Conservation (phyloP, 2,329 filamentous ascomycete species). For the Triangularia setosa region DNA sequence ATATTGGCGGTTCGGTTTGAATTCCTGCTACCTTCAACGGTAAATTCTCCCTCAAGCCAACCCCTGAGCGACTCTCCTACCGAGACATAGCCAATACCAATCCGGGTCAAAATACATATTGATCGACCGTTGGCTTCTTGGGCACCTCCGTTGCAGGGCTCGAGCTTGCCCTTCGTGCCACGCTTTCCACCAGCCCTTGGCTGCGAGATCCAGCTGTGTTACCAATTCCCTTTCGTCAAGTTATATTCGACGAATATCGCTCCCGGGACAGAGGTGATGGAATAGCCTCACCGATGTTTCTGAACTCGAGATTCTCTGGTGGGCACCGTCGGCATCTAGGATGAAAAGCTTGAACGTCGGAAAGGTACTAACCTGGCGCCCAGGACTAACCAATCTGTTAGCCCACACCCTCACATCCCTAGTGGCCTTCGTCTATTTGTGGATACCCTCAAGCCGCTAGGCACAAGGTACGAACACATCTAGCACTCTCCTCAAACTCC, state of each 20-base stretch:
- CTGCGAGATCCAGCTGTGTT: constrained; percentile 60
- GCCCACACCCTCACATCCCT: constrained; percentile 53
- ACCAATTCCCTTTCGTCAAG: constrained; percentile 61
- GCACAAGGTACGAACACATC: constrained; percentile 38
- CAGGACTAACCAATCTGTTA: constrained; percentile 46
- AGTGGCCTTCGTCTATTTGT: constrained; percentile 48
- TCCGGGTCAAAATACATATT: constrained; percentile 9
- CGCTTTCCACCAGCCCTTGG: constrained; percentile 62
- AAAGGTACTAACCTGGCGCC: too few species aligned
- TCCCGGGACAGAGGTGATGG: constrained; percentile 24
- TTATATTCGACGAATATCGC: constrained; percentile 39
- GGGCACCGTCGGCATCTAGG: too few species aligned
- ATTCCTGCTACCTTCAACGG: constrained; percentile 31
- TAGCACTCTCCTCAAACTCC: neutral
- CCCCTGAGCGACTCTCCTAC: constrained; percentile 26
- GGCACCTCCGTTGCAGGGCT: constrained; percentile 52
- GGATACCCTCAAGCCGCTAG: constrained; percentile 47
- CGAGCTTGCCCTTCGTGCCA: constrained; percentile 47
- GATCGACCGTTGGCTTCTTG: constrained; percentile 51
- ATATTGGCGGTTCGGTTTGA: constrained; percentile 32
- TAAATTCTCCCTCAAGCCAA: constrained; percentile 30
- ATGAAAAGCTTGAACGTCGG: too few species aligned
- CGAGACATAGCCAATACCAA: constrained; percentile 13
- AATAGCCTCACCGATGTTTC: constrained; percentile 26
- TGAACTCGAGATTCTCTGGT: constrained; percentile 44